Evolutionary conservation across 345 rosid genomes (phyloP), one percentile per base, ranked within the genome.

Genomic region (Aurinia saxatilis): DNA sequence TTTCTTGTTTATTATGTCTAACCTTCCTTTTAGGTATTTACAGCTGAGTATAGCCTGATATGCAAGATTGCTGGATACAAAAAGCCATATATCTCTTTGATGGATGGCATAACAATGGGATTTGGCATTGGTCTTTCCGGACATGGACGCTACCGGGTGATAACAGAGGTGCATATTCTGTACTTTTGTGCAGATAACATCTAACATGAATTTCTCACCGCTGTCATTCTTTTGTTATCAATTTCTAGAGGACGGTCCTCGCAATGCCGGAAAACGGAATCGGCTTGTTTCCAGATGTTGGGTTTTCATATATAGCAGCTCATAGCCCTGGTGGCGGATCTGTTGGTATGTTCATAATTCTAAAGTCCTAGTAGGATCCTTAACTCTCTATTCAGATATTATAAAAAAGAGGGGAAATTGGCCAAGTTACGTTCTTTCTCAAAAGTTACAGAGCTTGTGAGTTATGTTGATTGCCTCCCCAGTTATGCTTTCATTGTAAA

Each of bases 231-330:
- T 45, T 9, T 25, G 8, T 44, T 9, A 19, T 21, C 48, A 3
- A 46, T 46, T 64, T 50, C 6, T 31, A 71, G 75, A 71, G 80
- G 68, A 92, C 98, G 4, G 59, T 92, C 41, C 93, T 92, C 38
- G 93, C 98, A 15, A 92, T 92, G 96, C 98, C 96, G 15, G 98
- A 92, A 82, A 92, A 92, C 63, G 96, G 88, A 63, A 92, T 92
- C 30, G 95, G 98, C 70, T 81, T 92, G 80, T 92, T 89, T 61
- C 98, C 98, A 15, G 98, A 92, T 80, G 96, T 89, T 41, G 98
- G 98, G 19, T 92, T 92, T 78, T 82, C 98, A 30, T 81, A 78
- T 53, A 85, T 92, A 49, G 95, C 95, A 15, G 98, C 98, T 68
- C 82, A 85, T 50, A 73, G 76, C 69, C 98, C 98, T 13, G 98